Conservation (phyloP, 768 basidiomycete genomes). For the Trametes elegans region DNA sequence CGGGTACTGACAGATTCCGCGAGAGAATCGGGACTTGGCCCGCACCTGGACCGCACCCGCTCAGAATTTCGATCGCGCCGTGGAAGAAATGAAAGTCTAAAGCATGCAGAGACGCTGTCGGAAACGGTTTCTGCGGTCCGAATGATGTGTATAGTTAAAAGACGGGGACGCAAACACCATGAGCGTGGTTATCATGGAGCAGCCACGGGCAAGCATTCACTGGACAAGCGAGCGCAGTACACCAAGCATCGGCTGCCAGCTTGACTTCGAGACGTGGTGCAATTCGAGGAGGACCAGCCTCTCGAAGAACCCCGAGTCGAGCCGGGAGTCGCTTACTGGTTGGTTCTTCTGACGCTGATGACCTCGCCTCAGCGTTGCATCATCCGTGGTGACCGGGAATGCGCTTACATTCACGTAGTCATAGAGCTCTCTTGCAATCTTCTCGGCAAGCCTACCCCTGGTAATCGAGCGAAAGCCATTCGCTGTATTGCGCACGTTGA, state of each 20-base stretch:
- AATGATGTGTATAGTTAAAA: no score
- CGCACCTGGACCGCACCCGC: no score
- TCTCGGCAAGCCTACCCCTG: conserved; percentile 12
- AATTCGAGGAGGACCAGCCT: conserved; percentile 18
- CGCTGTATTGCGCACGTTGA: conserved; percentile 12
- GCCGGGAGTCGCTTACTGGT: not conserved
- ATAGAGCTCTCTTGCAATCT: conserved; percentile 13
- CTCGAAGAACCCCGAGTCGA: conserved; percentile 10
- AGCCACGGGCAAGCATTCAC: not conserved
- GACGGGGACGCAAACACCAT: no score
- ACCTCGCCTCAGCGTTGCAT: not conserved
- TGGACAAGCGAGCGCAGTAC: not conserved
- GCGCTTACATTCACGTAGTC: conserved; percentile 9
- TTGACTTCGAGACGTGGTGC: conserved; percentile 19
- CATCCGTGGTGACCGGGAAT: not conserved
- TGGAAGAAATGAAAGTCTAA: no score
- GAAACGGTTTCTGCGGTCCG: no score
- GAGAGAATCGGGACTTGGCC: no score
- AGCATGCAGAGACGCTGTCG: no score
- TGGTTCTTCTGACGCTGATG: not conserved
- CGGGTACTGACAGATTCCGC: no score
- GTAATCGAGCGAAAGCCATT: conserved; percentile 6
- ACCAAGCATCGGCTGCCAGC: conserved; percentile 21
- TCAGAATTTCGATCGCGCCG: no score
- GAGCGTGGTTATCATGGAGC: no score